phyloP scores from a whole-genome alignment of 176 grass and related monocot species.

The Lolium rigidum region DNA sequence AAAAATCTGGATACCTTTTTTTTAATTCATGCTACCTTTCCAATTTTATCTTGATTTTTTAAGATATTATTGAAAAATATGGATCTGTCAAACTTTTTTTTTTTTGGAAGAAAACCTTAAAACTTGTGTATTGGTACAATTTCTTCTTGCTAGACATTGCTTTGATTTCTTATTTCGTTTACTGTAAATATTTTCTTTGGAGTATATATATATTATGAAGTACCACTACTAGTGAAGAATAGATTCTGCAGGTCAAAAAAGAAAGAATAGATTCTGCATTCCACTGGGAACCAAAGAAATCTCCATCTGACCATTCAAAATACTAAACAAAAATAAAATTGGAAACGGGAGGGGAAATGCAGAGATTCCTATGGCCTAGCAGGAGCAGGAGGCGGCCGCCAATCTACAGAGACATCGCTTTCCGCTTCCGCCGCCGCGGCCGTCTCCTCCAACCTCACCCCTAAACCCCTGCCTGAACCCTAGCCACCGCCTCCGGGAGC shows the following conservation, averaged over 20 bases:
- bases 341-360: neutral
- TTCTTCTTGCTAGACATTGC: too few relatives aligned
- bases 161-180: too few relatives aligned
- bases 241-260: neutral
- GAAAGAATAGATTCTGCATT: neutral
- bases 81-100: too few relatives aligned
- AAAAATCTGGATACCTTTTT: too few relatives aligned
- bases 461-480: constrained; percentile 60
- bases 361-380: constrained; percentile 16
- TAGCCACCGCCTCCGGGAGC: constrained; percentile 43
- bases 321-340: neutral
- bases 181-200: too few relatives aligned
- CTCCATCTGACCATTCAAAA: neutral
- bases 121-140: too few relatives aligned
- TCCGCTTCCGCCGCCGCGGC: constrained; percentile 26
- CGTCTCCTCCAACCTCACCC: constrained; percentile 14
- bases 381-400: neutral
- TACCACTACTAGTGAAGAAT: neutral
- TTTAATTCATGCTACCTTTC: neutral
- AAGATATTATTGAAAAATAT: neutral
- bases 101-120: too few relatives aligned
- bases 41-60: neutral
- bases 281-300: neutral
- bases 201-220: too few relatives aligned
- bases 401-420: constrained; percentile 4